These are phyloP conservation scores for Heliosperma pusillum DNA, from an alignment of 148 eudicot genomes.

Conservation along the genomic window DNA sequence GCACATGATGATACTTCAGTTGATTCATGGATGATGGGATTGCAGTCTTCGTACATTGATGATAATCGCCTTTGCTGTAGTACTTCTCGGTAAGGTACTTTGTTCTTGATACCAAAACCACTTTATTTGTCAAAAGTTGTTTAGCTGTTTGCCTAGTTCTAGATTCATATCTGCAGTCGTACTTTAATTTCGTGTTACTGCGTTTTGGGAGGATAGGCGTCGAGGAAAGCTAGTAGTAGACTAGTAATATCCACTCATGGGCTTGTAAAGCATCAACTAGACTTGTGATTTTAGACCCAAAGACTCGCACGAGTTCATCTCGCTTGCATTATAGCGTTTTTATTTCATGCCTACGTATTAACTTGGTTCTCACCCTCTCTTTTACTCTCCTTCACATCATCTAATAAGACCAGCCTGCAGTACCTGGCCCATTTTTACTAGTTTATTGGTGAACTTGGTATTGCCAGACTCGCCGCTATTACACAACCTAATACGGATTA, in stretches of 20 bases:
- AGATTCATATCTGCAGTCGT: not conserved
- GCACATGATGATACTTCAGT: conserved; percentile 87
- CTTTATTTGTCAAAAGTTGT: not conserved
- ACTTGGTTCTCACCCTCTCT: too few relatives aligned
- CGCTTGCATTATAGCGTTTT: not conserved
- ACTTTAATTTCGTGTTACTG: not conserved
- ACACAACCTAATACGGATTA: too few relatives aligned
- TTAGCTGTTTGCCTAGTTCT: conserved; percentile 2
- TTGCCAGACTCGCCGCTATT: too few relatives aligned
- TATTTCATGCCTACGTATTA: too few relatives aligned
- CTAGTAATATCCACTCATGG: too few relatives aligned
- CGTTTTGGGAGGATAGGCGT: too few relatives aligned
- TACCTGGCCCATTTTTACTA: too few relatives aligned
- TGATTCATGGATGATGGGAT: conserved; percentile 99
- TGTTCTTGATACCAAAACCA: not conserved
- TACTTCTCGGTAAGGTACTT: conserved; percentile 70
- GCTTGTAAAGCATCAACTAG: too few relatives aligned
- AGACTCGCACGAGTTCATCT: not conserved
- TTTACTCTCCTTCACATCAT: too few relatives aligned
- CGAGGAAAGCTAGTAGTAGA: too few relatives aligned
- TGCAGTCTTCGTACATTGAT: conserved; percentile 82
- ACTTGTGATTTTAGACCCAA: not conserved
- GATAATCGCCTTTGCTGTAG: conserved; percentile 84
- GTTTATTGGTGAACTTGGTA: too few relatives aligned
- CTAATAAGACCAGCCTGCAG: too few relatives aligned